Evolutionary conservation across 2,329 filamentous ascomycete species (phyloP), one percentile per base, ranked within the genome.

Genomic region (Penicillium corylophilum): DNA sequence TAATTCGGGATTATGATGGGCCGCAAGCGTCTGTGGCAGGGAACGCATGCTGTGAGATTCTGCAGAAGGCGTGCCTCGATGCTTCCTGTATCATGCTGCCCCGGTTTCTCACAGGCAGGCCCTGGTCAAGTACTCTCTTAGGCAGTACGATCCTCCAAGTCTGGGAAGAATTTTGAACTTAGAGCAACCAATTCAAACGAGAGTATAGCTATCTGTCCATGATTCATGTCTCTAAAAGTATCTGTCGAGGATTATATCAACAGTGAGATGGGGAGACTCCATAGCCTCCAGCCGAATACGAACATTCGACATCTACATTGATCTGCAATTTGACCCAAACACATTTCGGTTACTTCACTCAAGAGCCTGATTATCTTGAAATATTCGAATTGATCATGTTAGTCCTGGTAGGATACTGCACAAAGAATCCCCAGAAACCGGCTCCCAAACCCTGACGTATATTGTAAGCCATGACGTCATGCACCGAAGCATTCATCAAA

Each of bases 11-110:
- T 0, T 74, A 75, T 46, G 59, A 68, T 39, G 46, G 38, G 3
- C 71, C 75, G 66, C 59, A 64, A 0, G 54, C 50, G 1, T 67
- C 76, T 23, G 57, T 76, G 15, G 43, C 64, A 15, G 65, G 70
- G 23, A 57, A 76, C 5, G 51, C 76, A 5, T 59, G 70, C 22
- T 24, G 55, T 24, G 65, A 69, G 44, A 44, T 52, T 1, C 22
- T 68, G 0, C 16, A 28, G 24, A 26, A 9, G 6, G 2, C 50
- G 40, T n/a, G 57, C 61, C 5, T 55, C 64, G 65, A 68, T 48
- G 61, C 41, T 18, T 64, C 64, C 12, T 59, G 59, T 49, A 54
- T 48, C 35, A 45, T 68, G 10, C 51, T 67, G 13, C 66, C 64
- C 1, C 54, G 64, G 23, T 36, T 66, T 65, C 64, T 48, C 35